Base-by-base conservation (phyloP, 1,139 yeast genomes). In the Diutina siamensis region DNA sequence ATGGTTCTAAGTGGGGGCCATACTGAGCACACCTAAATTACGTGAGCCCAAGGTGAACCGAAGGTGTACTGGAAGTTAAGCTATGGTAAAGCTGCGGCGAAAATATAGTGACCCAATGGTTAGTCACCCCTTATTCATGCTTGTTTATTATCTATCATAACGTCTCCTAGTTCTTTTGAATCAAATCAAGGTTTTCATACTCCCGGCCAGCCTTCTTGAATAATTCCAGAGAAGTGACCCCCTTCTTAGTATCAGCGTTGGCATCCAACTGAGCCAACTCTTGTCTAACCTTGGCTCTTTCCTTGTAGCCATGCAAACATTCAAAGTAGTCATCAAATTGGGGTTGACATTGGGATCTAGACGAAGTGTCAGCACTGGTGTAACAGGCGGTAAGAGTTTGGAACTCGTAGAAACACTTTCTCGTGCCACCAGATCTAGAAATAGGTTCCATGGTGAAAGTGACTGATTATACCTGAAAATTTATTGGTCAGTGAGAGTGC, bases 401-500 rank as follows among this genome's bases (percentile, higher is more conserved):
- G 60, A 69, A 71, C 53, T 71, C 76, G 57, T 70, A 71, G 56
- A 69, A 71, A 55, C 76, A 71, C 61, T 62, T 69, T 61, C 74
- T 68, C 51, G 76, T 71, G 48, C 74, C 76, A 35, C 75, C 75
- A 34, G 66, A 59, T 65, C 75, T 68, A 45, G 74, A 68, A 54
- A 69, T 68, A 54, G 76, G 75, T 55, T 69, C 75, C 76, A 71
- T 71, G 28, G 28, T 25, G 5, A 7, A 25, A 7, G 28, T 28
- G 4, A 19, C 15, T 15, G 17, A 25, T n/a, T 38, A 21, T 19
- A 35, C 40, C 27, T 35, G 40, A 35, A 35, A 35, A 35, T 35
- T 35, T 35, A 35, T 35, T 35, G 40, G 40, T 22, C 40, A 35
- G 20, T 35, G 34, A 13, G 15, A 13, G 34, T n/a, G 34, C 34